A percentile compares a stretch with the other conserved stretches of the same genome.
phyloP scores from a whole-genome alignment of 768 basidiomycete genomes.

The Favolaschia claudopus region DNA sequence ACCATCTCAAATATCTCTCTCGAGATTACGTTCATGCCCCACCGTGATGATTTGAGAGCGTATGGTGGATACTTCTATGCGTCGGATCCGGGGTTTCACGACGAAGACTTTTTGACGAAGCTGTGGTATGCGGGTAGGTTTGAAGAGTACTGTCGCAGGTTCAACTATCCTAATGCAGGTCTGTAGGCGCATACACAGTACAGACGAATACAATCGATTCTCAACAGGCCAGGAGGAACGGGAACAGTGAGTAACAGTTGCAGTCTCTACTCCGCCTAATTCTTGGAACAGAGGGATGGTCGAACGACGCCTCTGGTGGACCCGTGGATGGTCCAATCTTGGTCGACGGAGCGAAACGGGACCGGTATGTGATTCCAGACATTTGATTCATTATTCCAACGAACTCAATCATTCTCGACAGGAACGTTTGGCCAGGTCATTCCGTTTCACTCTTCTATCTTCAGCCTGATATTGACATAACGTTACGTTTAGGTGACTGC shows the following conservation, averaged over 20 bases:
- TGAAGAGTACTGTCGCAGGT: no score
- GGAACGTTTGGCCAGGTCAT: constrained; percentile 38
- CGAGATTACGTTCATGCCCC: constrained; percentile 56
- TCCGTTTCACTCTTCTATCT: not conserved
- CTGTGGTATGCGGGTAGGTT: constrained; percentile 60
- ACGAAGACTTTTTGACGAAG: constrained; percentile 55
- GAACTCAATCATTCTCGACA: constrained; percentile 4
- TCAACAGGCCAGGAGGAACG: constrained; percentile 43
- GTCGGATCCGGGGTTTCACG: constrained; percentile 48
- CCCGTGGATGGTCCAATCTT: constrained; percentile 56
- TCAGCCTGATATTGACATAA: not conserved
- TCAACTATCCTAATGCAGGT: no score
- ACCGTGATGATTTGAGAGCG: constrained; percentile 50
- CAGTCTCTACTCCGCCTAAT: constrained; percentile 33
- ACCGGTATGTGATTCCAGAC: no score
- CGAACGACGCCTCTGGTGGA: constrained; percentile 56
- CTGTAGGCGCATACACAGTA: constrained; percentile 52
- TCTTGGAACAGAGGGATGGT: constrained; percentile 45
- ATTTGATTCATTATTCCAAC: not conserved
- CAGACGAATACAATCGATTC: constrained; percentile 56
- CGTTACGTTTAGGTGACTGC: constrained; percentile 42
- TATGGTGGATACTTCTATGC: constrained; percentile 59
- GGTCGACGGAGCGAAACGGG: constrained; percentile 62
- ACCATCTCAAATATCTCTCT: constrained; percentile 52
- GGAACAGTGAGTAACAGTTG: no score